Evolutionary conservation across 75 land plant genomes (phyloP), one percentile per base, ranked within the genome.

Genomic region (Cryptomeria japonica): DNA sequence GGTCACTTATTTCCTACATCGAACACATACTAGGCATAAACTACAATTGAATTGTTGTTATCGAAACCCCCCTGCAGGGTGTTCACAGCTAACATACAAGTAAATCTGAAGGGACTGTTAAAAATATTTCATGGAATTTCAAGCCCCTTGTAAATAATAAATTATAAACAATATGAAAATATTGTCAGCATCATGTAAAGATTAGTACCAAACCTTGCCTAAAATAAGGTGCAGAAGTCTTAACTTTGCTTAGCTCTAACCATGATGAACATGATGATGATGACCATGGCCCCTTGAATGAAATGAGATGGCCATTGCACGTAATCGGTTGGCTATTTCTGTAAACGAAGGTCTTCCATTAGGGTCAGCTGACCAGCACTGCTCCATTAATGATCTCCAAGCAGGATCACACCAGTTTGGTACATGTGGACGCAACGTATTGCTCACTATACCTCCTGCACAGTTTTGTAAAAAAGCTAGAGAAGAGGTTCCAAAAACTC

Each of bases 361-460:
- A 78, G 97, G 96, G 28, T 96, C 97, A 14, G 96, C 85, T 70
- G 97, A 86, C 97, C 97, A 96, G 87, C 97, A 96, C 49, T 88
- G 86, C 92, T 96, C 97, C 97, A 96, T 96, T 85, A 96, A 88
- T 8, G 91, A 82, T 85, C 86, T 92, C 95, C 95, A 96, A 47
- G 89, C 95, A 3, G 94, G 91, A 64, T 96, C 96, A 83, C 96
- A 96, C 9, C 83, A 83, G 39, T 88, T 92, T 11, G 97, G 97
- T 25, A 96, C 92, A 9, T 72, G 70, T 47, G 97, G 97, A 19
- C 97, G 89, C 86, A 96, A 80, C 4, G 93, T 94, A 88, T 96
- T 95, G 89, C 86, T 95, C 87, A 96, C 95, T 25, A 96, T 96
- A 31, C 97, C 97, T 47, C 97, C 97, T 96, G 94, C 55, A 64